Evolutionary conservation across 768 basidiomycete species (phyloP), one percentile per base, ranked within the genome.

Genomic region (Auricularia sp.): DNA sequence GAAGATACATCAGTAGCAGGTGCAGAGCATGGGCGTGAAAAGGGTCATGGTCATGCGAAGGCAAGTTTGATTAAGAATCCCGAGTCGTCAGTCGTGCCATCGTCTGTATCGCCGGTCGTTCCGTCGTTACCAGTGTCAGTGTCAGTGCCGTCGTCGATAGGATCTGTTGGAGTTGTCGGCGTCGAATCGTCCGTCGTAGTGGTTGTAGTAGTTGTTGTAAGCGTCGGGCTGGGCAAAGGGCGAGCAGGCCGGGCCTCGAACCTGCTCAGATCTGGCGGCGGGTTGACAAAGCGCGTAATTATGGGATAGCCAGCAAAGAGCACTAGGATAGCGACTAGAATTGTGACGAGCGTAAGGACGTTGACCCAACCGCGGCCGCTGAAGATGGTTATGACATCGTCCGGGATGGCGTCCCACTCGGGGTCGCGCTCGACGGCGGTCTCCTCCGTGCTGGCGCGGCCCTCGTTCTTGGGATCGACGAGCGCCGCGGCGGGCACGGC

Each of bases 281-380:
- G 24, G 68, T 71, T 13, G 36, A 68, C 1, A 67, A 73, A 74
- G 68, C 82, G 83, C 62, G 81, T 77, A 65, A 94, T 83, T 71
- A 97, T 85, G 13, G 96, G 96, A 70, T 91, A 97, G 42, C 89
- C 94, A 24, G 88, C 89, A 69, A 97, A 98, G 16, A 98, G 82
- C n/a, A 82, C 83, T 67, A 97, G 75, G 61, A 97, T 78, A 34
- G 84, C 87, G 7, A 80, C 68, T 42, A 89, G 76, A 66, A 98
- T 80, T 64, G 91, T 63, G 69, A 92, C 67, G 29, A 98, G 82
- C 35, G 87, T 88, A 14, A 81, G 78, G n/a, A 82, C 81, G 72
- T 98, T 98, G 45, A 82, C 76, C 85, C 92, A 89, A 1, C 96
- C 96, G 74, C 94, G 82, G 8, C 80, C 34, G 34, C 16, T n/a